Percentiles rank a stretch among this genome's conserved stretches.
Evolutionary conservation across 176 grass and related monocot species (phyloP).

Genomic region (Hordeum vulgare): MorexV3_pseudomolecules_assembly NC_058522.1:1295613-1296112

Average conservation of each 20-base stretch:
- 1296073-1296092: slow-evolving; percentile 32
- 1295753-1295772: slow-evolving; percentile 9
- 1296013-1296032: neutral
- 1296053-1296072: slow-evolving; percentile 8
- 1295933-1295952: neutral
- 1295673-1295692: neutral
- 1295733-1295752: slow-evolving; percentile 20
- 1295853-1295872: neutral
- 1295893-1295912: neutral
- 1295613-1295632: neutral
- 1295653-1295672: no score
- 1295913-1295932: neutral
- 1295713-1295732: slow-evolving; percentile 16
- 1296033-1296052: neutral
- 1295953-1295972: neutral
- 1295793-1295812: neutral
- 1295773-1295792: slow-evolving; percentile 25
- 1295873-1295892: neutral
- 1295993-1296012: neutral
- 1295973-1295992: neutral
- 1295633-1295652: neutral
- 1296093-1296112: slow-evolving; percentile 32
- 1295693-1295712: slow-evolving; percentile 20
- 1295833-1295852: neutral
- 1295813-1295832: neutral